Evolutionary conservation across 2,329 filamentous ascomycete genomes (phyloP).

Genomic region (Arthroderma sp.): DNA sequence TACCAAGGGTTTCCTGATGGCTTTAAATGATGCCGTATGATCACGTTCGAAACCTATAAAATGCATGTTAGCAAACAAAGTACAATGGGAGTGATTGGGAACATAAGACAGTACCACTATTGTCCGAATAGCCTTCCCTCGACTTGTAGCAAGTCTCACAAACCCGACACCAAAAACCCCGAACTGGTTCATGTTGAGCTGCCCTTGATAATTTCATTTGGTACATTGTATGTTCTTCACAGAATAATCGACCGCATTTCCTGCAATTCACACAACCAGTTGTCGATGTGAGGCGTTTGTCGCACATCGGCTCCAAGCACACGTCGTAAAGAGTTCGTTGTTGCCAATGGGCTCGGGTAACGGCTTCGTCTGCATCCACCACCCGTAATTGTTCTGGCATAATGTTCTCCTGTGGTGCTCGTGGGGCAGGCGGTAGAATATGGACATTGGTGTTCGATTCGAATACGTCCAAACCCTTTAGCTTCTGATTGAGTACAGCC

Average conservation of each 20-base stretch:
- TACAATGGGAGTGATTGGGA: not conserved
- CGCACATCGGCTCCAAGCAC: slow-evolving; percentile 81
- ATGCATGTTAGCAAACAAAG: slow-evolving; percentile 8
- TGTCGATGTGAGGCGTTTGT: slow-evolving; percentile 60
- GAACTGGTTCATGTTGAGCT: slow-evolving; percentile 75
- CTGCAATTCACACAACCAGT: slow-evolving; percentile 86
- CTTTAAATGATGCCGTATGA: slow-evolving; percentile 57
- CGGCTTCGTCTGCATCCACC: slow-evolving; percentile 75
- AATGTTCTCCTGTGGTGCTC: slow-evolving; percentile 15
- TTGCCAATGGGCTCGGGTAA: slow-evolving; percentile 85
- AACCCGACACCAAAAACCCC: slow-evolving; percentile 85
- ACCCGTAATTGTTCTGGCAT: slow-evolving; percentile 23
- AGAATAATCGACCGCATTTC: slow-evolving; percentile 85
- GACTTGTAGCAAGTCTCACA: slow-evolving; percentile 99
- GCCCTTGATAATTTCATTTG: slow-evolving; percentile 94
- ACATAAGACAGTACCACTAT: slow-evolving; percentile 38
- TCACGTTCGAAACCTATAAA: slow-evolving; percentile 50
- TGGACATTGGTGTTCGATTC: slow-evolving; percentile 67
- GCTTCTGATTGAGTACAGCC: slow-evolving; percentile 81
- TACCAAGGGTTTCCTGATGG: slow-evolving; percentile 60
- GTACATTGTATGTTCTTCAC: slow-evolving; percentile 97
- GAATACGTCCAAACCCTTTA: slow-evolving; percentile 84
- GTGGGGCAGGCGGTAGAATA: slow-evolving; percentile 23
- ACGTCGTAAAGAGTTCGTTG: slow-evolving; percentile 56
- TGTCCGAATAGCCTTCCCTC: slow-evolving; percentile 86